These are phyloP conservation scores for Proliferodiscus dingleyae DNA, from an alignment of 2,329 filamentous ascomycete genomes.

Conservation along the genomic window DNA sequence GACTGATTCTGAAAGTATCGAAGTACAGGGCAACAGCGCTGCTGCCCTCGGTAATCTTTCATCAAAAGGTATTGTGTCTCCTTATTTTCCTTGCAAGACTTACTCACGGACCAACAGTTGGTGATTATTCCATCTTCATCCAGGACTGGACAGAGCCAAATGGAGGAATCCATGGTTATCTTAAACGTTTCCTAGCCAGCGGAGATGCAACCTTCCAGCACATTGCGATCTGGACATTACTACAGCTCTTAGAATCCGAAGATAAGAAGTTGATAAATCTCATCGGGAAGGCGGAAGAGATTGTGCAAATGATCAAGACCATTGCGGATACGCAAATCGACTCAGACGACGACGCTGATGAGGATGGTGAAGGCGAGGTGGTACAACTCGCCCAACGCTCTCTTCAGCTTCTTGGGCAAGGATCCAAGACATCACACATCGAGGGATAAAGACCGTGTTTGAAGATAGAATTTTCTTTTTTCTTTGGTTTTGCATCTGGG, in stretches of 20 bases:
- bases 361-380: conserved; percentile 90
- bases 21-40: conserved; percentile 97
- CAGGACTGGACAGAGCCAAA: conserved; percentile 90
- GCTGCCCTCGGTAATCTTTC: conserved; percentile 93
- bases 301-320: conserved; percentile 84
- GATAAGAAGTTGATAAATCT: conserved; percentile 83
- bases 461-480: conserved; percentile 26
- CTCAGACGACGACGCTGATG: conserved; percentile 77
- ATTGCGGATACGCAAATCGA: conserved; percentile 89
- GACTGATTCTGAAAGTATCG: conserved; percentile 91
- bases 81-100: conserved; percentile 8
- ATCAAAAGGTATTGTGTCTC: conserved; percentile 70
- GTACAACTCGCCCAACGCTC: conserved; percentile 87
- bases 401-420: conserved; percentile 77
- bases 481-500: conserved; percentile 30
- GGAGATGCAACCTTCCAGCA: conserved; percentile 98
- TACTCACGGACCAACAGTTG: conserved; percentile 59
- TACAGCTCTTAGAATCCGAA: conserved; percentile 93
- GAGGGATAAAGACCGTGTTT: conserved; percentile 55
- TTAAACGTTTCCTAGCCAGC: conserved; percentile 86
- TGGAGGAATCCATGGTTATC: conserved; percentile 92
- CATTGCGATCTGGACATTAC: conserved; percentile 95
- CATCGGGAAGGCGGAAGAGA: conserved; percentile 84
- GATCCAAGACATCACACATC: conserved; percentile 70
- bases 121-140: conserved; percentile 94